Evolutionary conservation across 352 stramenopile species (phyloP), one percentile per base, ranked within the genome.

Genomic region (Pythium dissotocum): DNA sequence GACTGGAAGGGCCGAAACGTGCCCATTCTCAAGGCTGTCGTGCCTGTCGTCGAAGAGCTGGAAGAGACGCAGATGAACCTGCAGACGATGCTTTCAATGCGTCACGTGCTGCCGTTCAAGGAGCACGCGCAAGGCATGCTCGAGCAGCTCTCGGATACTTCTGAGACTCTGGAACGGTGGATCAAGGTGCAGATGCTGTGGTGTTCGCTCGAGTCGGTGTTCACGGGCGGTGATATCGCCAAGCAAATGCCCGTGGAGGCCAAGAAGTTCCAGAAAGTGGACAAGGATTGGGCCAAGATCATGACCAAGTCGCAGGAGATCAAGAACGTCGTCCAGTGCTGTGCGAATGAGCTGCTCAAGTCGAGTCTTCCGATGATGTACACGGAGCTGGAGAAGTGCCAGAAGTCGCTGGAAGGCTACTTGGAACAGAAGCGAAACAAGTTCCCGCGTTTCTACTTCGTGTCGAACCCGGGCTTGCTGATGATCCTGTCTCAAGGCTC

Each of bases 381-480:
- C 74, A 85, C 85, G 56, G 97, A 99, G 77, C 83, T 99, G 7
- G 97, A 99, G 72, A 99, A 98, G 69, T 99, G 97, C 67, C 97
- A 99, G 71, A 99, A 99, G 78, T 98, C 90, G 21, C 89, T 99
- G 2, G 95, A 99, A 71, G 97, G 95, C 0, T 99, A 99, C 78
- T 77, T 99, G 24, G 97, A 99, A 70, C 93, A 98, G 74, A 99
- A 99, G 72, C 92, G 98, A 54, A 98, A 98, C 78, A 98, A 98
- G 70, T 99, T 99, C 70, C 97, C 97, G 21, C 89, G 97, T 24
- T 99, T 99, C 83, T 99, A 99, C 79, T 99, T 99, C 65, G 97
- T 99, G 0, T 99, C 96, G 8, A 99, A 99, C 69, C 94, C 96
- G 2, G 97, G 96, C 56, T 75, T 99, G 40, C 81, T 99, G 32